Percentiles rank a stretch among this genome's conserved stretches.
Conservation (phyloP, 352 stramenopile genomes). For the Blastocystis sp. region DNA sequence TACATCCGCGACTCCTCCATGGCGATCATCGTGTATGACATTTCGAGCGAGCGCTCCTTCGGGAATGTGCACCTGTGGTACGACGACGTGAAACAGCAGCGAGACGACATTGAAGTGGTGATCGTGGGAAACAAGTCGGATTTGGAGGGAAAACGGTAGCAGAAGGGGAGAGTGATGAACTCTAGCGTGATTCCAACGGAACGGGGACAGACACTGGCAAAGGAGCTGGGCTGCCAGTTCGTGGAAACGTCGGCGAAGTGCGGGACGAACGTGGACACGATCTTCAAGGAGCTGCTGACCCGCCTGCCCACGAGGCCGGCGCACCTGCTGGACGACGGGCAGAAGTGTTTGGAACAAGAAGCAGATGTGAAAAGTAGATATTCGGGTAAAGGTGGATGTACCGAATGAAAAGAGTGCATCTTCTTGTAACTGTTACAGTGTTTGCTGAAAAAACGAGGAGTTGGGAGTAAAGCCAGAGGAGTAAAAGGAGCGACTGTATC, state of each 20-base stretch:
- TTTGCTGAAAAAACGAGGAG: slow-evolving; percentile 20
- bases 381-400: slow-evolving; percentile 45
- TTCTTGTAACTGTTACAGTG: slow-evolving; percentile 2
- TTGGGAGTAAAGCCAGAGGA: background rate
- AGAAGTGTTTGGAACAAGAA: slow-evolving; percentile 33
- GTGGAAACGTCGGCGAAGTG: slow-evolving; percentile 98
- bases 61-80: slow-evolving; percentile 98
- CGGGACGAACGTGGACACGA: slow-evolving; percentile 87
- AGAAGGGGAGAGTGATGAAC: background rate
- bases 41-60: slow-evolving; percentile 79
- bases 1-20: slow-evolving; percentile 66
- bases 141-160: slow-evolving; percentile 87
- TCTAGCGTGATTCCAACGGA: slow-evolving; percentile 88
- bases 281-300: slow-evolving; percentile 96
- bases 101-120: slow-evolving; percentile 97
- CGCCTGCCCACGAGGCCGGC: slow-evolving; percentile 82
- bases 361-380: slow-evolving; percentile 17
- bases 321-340: background rate
- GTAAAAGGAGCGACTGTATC: slow-evolving; percentile 36
- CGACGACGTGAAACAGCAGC: slow-evolving; percentile 93
- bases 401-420: background rate
- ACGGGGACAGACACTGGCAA: slow-evolving; percentile 92
- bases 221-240: slow-evolving; percentile 95
- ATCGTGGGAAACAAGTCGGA: slow-evolving; percentile 99
- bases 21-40: slow-evolving; percentile 58